These are phyloP conservation scores for Luzula sylvatica DNA, from an alignment of 176 grass and related monocot genomes.

Conservation along the genomic window DNA sequence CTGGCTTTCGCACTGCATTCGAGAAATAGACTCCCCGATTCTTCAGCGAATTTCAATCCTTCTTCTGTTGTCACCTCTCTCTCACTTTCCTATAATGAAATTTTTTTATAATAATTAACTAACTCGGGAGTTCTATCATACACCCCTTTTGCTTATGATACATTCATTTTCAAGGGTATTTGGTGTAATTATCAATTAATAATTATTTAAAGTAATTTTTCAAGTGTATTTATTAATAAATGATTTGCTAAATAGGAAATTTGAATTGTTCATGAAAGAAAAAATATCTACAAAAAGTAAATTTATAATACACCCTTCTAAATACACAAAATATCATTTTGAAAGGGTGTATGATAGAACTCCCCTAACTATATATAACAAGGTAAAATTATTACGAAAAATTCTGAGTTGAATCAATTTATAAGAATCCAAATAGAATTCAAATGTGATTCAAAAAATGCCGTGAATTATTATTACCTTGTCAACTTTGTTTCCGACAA, in stretches of 20 bases:
- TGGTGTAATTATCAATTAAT: no score
- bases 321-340: no score
- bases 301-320: no score
- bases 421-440: background rate
- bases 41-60: slow-evolving; percentile 74
- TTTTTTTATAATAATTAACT: background rate
- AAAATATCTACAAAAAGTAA: no score
- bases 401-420: background rate
- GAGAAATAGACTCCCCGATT: slow-evolving; percentile 68
- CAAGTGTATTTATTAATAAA: no score
- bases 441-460: background rate
- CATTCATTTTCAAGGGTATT: no score
- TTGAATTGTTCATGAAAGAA: no score
- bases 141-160: no score
- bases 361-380: background rate
- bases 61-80: slow-evolving; percentile 88
- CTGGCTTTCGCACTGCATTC: slow-evolving; percentile 96
- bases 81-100: slow-evolving; percentile 60
- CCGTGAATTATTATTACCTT: slow-evolving; percentile 58
- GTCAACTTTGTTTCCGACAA: slow-evolving; percentile 96
- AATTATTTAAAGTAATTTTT: no score
- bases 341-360: no score
- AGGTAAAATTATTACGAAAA: slow-evolving; percentile 5
- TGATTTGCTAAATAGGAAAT: slow-evolving; percentile 18
- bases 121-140: no score